Percentiles rank a stretch among this genome's conserved stretches.
These are phyloP conservation scores for Akanthomyces muscarius DNA, from an alignment of 2,329 filamentous ascomycete species.

Conservation along the genomic window DNA sequence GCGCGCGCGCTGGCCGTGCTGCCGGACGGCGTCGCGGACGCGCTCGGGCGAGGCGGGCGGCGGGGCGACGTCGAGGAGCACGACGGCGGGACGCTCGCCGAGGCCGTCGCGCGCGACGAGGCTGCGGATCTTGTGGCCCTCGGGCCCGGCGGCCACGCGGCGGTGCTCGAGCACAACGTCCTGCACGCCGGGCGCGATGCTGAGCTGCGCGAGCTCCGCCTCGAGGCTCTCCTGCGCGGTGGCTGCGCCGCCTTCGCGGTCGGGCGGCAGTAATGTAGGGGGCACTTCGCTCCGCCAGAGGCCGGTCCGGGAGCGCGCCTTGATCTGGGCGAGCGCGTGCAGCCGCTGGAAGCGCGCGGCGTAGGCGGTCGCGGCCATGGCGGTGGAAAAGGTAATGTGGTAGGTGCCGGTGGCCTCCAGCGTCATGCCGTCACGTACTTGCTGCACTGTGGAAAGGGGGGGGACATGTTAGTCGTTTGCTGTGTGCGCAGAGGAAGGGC, in stretches of 20 bases:
- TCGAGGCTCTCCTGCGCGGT: slow-evolving; percentile 20
- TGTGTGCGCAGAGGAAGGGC: neutral
- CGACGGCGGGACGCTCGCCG: slow-evolving; percentile 26
- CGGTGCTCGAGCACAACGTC: slow-evolving; percentile 18
- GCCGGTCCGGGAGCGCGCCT: slow-evolving; percentile 26
- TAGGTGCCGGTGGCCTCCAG: slow-evolving; percentile 62
- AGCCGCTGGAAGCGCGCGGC: slow-evolving; percentile 37
- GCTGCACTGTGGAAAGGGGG: slow-evolving; percentile 46
- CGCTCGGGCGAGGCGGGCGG: slow-evolving; percentile 28
- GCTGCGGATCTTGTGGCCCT: slow-evolving; percentile 25
- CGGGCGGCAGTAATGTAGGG: slow-evolving; percentile 23
- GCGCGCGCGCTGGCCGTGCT: slow-evolving; percentile 38
- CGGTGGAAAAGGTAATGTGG: slow-evolving; percentile 62
- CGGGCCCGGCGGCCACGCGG: slow-evolving; percentile 25
- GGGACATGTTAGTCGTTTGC: neutral
- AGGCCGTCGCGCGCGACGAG: slow-evolving; percentile 23
- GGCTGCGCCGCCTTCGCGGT: slow-evolving; percentile 13
- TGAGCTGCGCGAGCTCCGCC: slow-evolving; percentile 27
- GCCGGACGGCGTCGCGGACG: slow-evolving; percentile 35
- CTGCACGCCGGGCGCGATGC: slow-evolving; percentile 28
- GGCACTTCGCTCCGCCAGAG: slow-evolving; percentile 31
- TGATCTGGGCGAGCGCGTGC: slow-evolving; percentile 29
- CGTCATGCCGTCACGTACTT: slow-evolving; percentile 59
- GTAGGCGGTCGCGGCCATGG: slow-evolving; percentile 58
- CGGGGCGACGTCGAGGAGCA: slow-evolving; percentile 29